Percentiles rank a stretch among this genome's conserved stretches.
Conservation (phyloP, 495 filamentous ascomycete species). For the Lophium mytilinum region DNA sequence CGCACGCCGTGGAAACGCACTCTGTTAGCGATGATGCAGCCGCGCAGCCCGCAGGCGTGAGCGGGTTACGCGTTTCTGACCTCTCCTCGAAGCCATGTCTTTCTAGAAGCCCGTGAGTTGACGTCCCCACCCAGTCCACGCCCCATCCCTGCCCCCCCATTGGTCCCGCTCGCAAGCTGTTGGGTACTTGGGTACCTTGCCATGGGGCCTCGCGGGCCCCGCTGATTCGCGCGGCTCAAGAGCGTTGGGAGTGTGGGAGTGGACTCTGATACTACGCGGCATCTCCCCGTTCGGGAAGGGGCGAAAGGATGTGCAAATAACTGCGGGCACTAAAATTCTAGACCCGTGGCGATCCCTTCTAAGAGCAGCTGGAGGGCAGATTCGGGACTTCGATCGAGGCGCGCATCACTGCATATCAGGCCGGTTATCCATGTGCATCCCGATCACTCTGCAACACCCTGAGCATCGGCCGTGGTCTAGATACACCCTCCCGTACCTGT, state of each 20-base stretch:
- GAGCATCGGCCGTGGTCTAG: no score
- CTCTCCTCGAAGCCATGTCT: background rate
- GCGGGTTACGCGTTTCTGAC: background rate
- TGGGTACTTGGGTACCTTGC: slow-evolving; percentile 1
- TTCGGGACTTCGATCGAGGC: background rate
- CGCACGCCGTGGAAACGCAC: slow-evolving; percentile 1
- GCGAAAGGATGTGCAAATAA: background rate
- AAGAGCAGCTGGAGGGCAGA: no score
- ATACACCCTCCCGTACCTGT: no score
- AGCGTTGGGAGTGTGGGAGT: background rate
- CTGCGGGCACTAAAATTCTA: background rate
- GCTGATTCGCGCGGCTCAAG: slow-evolving; percentile 1
- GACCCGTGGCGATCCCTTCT: no score
- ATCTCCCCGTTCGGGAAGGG: background rate
- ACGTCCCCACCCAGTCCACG: background rate
- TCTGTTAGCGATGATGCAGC: background rate
- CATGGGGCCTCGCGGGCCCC: no score
- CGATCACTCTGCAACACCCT: no score
- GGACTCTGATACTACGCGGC: background rate
- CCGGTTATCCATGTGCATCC: no score
- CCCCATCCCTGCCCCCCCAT: background rate
- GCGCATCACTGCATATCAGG: background rate
- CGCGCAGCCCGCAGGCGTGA: background rate
- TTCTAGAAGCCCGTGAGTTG: background rate
- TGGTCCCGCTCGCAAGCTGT: background rate